Base-by-base conservation (phyloP, 177 flowering plant genomes). In the Vitis hybrid region DNA sequence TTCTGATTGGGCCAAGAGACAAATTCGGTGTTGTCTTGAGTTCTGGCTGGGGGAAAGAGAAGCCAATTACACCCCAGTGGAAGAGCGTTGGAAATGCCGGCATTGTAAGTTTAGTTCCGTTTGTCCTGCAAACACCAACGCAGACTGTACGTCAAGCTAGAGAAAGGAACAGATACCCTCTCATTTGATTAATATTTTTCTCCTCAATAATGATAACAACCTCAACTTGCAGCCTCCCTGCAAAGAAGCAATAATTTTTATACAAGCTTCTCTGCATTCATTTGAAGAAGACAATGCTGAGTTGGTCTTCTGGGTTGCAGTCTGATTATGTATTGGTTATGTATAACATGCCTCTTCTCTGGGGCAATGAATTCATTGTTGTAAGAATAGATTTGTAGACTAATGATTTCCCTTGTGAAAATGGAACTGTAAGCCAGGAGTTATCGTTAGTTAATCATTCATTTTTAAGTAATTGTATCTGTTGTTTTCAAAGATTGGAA, bases 1-100 rank as follows among this genome's bases (percentile, higher is more conserved):
- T 62, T 52, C 70, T 15, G 84, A 77, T 63, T 91, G 88, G 93
- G 64, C 91, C 13, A 70, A 78, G 72, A 72, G 58, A 54, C 82
- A 82, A 77, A 75, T 88, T 48, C 78, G 75, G 62, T 40, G 60
- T 62, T 73, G 71, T 69, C 89, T 92, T 5, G 88, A 91, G 74
- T 86, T 92, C 74, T 94, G 98, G 97, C 49, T 8, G 56, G 93
- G 97, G 12, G 74, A 84, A 73, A 72, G 97, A 62, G 90, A 86
- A 76, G 88, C 91, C 19, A 79, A 24, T 27, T 89, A 77, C 70
- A 72, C 81, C 60, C 75, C 85, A n/a, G 68, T 74, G 62, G 91
- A 87, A 51, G 98, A 94, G 78, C 83, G 81, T 2, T 94, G 97
- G 98, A 94, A 92, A 79, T 94, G 97, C 75, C 60, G 73, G 56